These are phyloP conservation scores for Arabidopsis arenosa DNA, from an alignment of 345 rosid genomes.

Conservation along the genomic window DNA sequence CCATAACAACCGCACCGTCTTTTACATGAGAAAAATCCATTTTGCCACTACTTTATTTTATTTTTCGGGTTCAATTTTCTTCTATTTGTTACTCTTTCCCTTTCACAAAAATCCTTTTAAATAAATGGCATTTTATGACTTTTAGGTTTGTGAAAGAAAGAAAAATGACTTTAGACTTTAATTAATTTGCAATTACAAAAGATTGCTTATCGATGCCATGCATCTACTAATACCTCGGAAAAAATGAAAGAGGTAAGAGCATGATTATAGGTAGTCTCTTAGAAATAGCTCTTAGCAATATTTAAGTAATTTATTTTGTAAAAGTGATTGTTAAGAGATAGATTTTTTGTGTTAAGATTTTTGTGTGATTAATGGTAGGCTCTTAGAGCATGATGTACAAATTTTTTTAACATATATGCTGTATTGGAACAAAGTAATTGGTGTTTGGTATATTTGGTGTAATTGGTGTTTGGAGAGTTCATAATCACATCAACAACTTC, in stretches of 20 bases:
- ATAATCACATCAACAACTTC: too few species aligned
- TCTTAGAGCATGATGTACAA: too few species aligned
- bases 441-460: too few species aligned
- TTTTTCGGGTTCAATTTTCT: neutral
- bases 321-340: too few species aligned
- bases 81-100: neutral
- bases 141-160: neutral
- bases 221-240: slow-evolving; percentile 1
- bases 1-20: slow-evolving; percentile 22
- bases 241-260: neutral
- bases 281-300: too few species aligned
- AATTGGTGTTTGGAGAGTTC: too few species aligned
- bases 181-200: neutral
- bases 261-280: too few species aligned
- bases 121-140: neutral
- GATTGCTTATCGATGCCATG: neutral
- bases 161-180: neutral
- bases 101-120: neutral
- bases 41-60: neutral
- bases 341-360: too few species aligned
- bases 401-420: too few species aligned
- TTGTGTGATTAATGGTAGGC: too few species aligned
- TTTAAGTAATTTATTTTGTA: too few species aligned
- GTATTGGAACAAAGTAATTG: too few species aligned
- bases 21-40: slow-evolving; percentile 1